Evolutionary conservation across 495 filamentous ascomycete species (phyloP), one percentile per base, ranked within the genome.

Genomic region (Aspergillus nidulans): DNA sequence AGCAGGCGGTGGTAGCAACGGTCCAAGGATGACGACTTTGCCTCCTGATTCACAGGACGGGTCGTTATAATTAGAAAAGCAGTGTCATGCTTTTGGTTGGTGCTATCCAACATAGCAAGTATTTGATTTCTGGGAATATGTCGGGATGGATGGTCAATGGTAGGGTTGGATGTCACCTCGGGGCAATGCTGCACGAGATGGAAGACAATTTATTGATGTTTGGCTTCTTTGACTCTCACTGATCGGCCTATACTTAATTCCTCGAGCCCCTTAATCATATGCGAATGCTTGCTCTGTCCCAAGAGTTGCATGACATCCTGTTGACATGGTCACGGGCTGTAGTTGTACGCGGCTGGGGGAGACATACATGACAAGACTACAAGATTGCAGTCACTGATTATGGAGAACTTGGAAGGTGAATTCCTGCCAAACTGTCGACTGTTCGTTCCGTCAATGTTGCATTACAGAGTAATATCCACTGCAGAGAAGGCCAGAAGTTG

Each of bases 11-110:
- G 62, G 55, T 68, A 60, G 45, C 45, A 46, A 32, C 12, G 1
- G 47, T 59, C 65, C 63, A 62, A 56, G 59, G 54, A 12, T 57
- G 46, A 58, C 59, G 65, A 59, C 69, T 41, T 57, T 81, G 61
- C 77, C 78, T 43, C 77, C 76, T 44, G 78, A 81, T 66, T 79
- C 78, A 23, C 78, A 76, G 56, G 75, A 63, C 64, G 49, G 56
- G 15, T 6, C n/a, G 34, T 53, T 60, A 63, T 60, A 60, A 60
- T 52, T 58, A 60, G 61, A 62, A 62, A 45, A 48, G 20, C 15
- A 44, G 25, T 13, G 19, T 32, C 9, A n/a, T 42, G 24, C 8
- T 39, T 28, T 55, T 9, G 30, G 43, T 21, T 32, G n/a, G 9
- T 34, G 30, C 8, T 10, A 34, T 34, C 5, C 26, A 23, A n/a